Conservation (phyloP, 108 stramenopile species). For the Nitzschia putrida region DNA sequence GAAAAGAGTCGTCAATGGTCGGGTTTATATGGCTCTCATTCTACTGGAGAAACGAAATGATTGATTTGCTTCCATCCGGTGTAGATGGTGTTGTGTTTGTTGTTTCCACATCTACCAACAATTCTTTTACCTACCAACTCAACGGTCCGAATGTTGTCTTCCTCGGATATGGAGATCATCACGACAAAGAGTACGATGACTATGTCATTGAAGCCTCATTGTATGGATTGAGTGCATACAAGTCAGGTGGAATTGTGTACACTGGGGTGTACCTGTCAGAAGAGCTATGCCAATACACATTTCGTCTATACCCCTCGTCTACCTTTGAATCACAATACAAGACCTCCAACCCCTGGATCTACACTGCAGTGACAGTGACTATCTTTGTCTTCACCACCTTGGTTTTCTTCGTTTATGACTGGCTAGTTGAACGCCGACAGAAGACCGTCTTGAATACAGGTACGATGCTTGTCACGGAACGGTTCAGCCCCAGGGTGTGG, state of each 20-base stretch:
- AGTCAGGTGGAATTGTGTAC: neutral
- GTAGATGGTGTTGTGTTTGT: slow-evolving; percentile 37
- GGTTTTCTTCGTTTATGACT: slow-evolving; percentile 30
- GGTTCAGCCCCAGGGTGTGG: too few species aligned
- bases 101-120: slow-evolving; percentile 28
- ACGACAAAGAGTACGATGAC: slow-evolving; percentile 18
- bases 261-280: neutral
- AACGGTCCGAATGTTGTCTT: slow-evolving; percentile 24
- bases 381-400: slow-evolving; percentile 44
- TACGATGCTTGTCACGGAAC: neutral
- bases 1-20: slow-evolving; percentile 8
- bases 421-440: slow-evolving; percentile 32
- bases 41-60: slow-evolving; percentile 12
- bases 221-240: neutral
- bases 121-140: slow-evolving; percentile 35
- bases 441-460: slow-evolving; percentile 25
- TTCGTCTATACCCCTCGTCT: slow-evolving; percentile 56
- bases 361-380: slow-evolving; percentile 33
- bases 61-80: slow-evolving; percentile 4
- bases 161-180: slow-evolving; percentile 30
- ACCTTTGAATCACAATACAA: slow-evolving; percentile 33
- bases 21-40: slow-evolving; percentile 39
- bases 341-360: slow-evolving; percentile 12
- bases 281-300: neutral
- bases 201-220: slow-evolving; percentile 11